Conservation (phyloP, 2,329 filamentous ascomycete genomes). For the Cytospora schulzeri region DNA sequence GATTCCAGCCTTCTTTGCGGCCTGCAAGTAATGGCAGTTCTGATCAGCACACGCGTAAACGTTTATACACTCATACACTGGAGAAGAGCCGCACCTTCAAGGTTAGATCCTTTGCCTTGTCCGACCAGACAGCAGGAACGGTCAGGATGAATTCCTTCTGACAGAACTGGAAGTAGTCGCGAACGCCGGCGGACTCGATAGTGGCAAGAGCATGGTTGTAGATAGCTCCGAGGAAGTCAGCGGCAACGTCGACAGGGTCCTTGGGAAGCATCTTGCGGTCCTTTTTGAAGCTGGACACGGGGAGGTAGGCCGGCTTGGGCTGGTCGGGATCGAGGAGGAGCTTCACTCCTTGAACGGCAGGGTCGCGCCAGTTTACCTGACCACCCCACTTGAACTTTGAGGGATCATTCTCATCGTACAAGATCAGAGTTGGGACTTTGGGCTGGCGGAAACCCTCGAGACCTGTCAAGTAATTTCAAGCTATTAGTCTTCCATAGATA, state of each 20-base stretch:
- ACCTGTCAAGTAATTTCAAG: neutral
- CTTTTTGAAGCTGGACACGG: neutral
- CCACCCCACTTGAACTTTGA: slow-evolving; percentile 22
- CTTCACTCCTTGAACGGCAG: slow-evolving; percentile 20
- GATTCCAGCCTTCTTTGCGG: slow-evolving; percentile 22
- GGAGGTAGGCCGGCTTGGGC: neutral
- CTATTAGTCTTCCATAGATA: neutral
- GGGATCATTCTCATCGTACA: neutral
- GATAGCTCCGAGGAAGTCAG: slow-evolving; percentile 17
- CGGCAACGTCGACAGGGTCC: slow-evolving; percentile 6
- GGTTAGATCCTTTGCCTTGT: slow-evolving; percentile 30
- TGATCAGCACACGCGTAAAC: neutral
- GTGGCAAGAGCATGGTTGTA: slow-evolving; percentile 18
- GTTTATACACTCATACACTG: too few relatives aligned
- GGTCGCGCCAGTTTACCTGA: slow-evolving; percentile 8
- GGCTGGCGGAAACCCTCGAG: slow-evolving; percentile 13
- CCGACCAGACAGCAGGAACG: slow-evolving; percentile 32
- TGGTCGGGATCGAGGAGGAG: slow-evolving; percentile 23
- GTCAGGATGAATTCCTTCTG: slow-evolving; percentile 29
- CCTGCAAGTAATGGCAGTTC: slow-evolving; percentile 21
- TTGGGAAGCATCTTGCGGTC: neutral
- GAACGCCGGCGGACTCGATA: neutral
- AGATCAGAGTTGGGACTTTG: slow-evolving; percentile 6
- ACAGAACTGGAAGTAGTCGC: neutral
- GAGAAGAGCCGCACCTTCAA: neutral